Evolutionary conservation across 768 basidiomycete species (phyloP), one percentile per base, ranked within the genome.

Genomic region (Lanmaoa pseudosensibilis): DNA sequence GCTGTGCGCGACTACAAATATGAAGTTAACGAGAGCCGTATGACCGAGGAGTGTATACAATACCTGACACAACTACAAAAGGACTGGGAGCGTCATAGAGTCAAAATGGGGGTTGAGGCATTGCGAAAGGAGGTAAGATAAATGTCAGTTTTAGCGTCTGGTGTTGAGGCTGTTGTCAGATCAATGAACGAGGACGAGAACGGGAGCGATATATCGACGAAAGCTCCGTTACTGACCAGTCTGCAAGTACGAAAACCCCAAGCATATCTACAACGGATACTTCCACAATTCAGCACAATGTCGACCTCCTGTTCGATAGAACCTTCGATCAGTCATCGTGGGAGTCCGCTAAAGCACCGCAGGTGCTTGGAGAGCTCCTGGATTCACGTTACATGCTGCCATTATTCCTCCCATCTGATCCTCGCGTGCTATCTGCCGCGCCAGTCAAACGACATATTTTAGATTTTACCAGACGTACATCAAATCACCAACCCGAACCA

Each of bases 321-420:
- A 70, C 75, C 0, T 77, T 80, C 33, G 84, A 86, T 36, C 81
- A 84, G 41, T 82, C 85, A 0, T 70, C 80, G 5, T 98, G 94
- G 87, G 85, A 87, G 53, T 91, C 94, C 15, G 78, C 83, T 0
- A 82, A 81, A 50, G 82, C 92, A 19, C 88, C 92, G 0, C 89
- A 90, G 65, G 86, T 86, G 25, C 80, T 94, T 1, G 94, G 94
- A 32, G 97, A 99, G 70, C 74, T 98, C 25, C 77, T 98, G 59
- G 94, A 99, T 70, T 94, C 92, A 25, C 82, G 94, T 60, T 84
- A 89, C 70, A 98, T 98, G 94, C 81, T 98, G 23, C 93, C 92
- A 2, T 77, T 96, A 46, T 78, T 84, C 21, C 85, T 97, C 47
- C 95, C 95, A 8, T 84, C 86, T 19, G 86, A 93, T 69, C 86